phyloP scores from a whole-genome alignment of 495 filamentous ascomycete species.

The Penicillium pancosmium region DNA sequence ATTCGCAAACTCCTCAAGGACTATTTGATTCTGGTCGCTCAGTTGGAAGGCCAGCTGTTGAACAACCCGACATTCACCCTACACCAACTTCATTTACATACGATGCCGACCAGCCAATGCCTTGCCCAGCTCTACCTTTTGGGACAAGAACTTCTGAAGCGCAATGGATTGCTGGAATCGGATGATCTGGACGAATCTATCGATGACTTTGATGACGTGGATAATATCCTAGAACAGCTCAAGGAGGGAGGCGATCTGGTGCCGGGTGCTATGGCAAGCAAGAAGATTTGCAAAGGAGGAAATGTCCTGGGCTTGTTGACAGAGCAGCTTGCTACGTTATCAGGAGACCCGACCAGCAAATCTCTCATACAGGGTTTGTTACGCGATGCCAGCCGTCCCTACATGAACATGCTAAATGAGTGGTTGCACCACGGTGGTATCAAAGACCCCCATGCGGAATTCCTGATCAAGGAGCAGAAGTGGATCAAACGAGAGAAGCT shows the following conservation, averaged over 20 bases:
- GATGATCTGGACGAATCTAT: constrained; percentile 83
- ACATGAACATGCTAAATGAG: constrained; percentile 98
- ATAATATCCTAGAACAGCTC: constrained; percentile 83
- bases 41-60: constrained; percentile 88
- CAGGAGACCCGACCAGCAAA: constrained; percentile 87
- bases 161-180: constrained; percentile 78
- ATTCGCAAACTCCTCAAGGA: constrained; percentile 91
- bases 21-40: constrained; percentile 87
- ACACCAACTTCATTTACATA: constrained; percentile 89
- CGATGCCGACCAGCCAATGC: constrained; percentile 85
- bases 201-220: constrained; percentile 80
- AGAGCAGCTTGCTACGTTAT: constrained; percentile 80
- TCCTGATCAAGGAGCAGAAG: constrained; percentile 93
- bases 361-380: constrained; percentile 77
- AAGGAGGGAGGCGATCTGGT: constrained; percentile 76
- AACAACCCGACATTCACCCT: constrained; percentile 86
- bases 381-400: constrained; percentile 86
- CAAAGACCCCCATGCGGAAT: constrained; percentile 91
- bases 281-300: constrained; percentile 93
- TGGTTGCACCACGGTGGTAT: constrained; percentile 97
- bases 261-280: constrained; percentile 76
- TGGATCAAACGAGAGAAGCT: constrained; percentile 89
- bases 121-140: constrained; percentile 84
- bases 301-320: constrained; percentile 84
- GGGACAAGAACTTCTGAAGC: constrained; percentile 82